Evolutionary conservation across 495 filamentous ascomycete genomes (phyloP).

Genomic region (Podospora pseudoanserina): DNA sequence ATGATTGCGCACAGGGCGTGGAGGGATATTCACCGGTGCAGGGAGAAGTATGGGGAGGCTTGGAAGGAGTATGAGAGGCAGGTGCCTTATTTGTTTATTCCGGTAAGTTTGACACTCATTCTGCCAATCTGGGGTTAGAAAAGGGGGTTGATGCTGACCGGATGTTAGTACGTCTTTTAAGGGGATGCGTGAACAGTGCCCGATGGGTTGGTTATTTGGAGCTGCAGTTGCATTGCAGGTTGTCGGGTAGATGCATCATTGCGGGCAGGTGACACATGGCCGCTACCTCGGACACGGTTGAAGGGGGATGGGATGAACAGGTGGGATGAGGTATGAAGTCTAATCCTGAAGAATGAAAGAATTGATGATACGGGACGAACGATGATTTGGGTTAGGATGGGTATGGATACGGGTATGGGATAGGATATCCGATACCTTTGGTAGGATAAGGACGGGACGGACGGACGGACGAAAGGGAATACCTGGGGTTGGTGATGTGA

Average conservation of each 20-base stretch:
- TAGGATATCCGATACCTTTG: background rate
- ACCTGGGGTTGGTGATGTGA: background rate
- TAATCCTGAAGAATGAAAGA: too few species aligned
- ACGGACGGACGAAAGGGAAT: background rate
- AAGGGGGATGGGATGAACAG: background rate
- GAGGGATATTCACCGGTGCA: slow-evolving; percentile 81
- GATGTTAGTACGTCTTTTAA: background rate
- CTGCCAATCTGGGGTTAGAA: background rate
- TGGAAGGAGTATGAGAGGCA: slow-evolving; percentile 85
- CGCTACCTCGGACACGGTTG: too few species aligned
- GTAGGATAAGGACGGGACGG: background rate
- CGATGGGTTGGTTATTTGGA: background rate
- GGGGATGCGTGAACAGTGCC: background rate
- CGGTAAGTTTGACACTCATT: slow-evolving; percentile 58
- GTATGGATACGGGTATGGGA: background rate
- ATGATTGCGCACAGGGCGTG: slow-evolving; percentile 91
- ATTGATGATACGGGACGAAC: too few species aligned
- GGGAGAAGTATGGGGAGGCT: slow-evolving; percentile 83
- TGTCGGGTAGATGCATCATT: background rate
- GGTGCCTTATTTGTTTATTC: slow-evolving; percentile 95
- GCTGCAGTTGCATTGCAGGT: background rate
- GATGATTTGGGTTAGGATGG: background rate
- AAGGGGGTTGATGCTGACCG: background rate
- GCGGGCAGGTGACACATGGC: background rate
- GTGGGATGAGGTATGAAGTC: too few species aligned